Base-by-base conservation (phyloP, 331 rosid genomes). In the Rosa hybrid region DNA sequence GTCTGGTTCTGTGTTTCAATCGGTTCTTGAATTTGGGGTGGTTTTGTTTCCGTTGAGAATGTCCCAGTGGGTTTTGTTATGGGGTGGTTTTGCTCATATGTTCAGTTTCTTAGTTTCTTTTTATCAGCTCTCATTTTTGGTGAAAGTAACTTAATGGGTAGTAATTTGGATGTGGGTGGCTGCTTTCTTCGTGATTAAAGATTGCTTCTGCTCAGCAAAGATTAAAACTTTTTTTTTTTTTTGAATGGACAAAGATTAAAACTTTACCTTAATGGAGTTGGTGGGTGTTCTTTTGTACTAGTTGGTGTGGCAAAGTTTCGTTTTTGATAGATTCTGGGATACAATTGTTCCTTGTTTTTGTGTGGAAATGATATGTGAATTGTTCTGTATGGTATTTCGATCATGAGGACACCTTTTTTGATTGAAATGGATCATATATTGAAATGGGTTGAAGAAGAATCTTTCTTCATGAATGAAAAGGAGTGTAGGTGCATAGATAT, bases 131-230 rank as follows among this genome's bases (percentile, higher is more conserved):
- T 56, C 64, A 57, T 57, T 57, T n/a, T 57, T 12, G 64, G 30
- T n/a, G 30, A 21, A 57, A 17, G 12, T 21, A 38, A 13, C 25
- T 44, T 51, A 23, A 27, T 73, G 79, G 50, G 67, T 56, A 0
- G 50, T 18, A 14, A 10, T 68, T 25, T 30, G 25, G 63, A 81
- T 67, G 64, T 80, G 30, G 46, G 45, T 68, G 20, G 17, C 9
- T 23, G 49, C 51, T 80, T 81, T 59, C 54, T 38, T 50, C 68
- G 42, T 50, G 75, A 60, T 23, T 39, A 13, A 49, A 65, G 39
- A 34, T 34, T 34, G 10, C 21, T 72, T 65, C 13, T 53, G 53
- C 74, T 70, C 60, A 12, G 38, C 54, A 70, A 49, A 68, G 49
- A 39, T 68, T 10, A 13, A 39, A 39, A 68, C 50, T 68, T 68